A percentile compares a stretch with the other conserved stretches of the same genome.
phyloP scores from a whole-genome alignment of 371 early-diverging fungal genomes.

The Mortierella sp. region DNA sequence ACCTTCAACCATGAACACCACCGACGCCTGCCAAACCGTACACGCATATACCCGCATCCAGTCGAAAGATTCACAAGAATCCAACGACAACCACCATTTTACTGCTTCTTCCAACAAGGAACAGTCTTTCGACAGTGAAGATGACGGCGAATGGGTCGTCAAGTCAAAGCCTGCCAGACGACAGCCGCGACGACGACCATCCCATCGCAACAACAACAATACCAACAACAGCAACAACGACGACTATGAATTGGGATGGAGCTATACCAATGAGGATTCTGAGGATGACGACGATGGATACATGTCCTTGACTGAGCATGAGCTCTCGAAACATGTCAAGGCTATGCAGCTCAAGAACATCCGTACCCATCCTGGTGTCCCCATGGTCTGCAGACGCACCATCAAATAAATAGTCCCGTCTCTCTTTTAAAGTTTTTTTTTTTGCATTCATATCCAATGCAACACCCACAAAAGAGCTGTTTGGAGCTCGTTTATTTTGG shows the following conservation, averaged over 20 bases:
- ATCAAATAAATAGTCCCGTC: background rate
- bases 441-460: background rate
- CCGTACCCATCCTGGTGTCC: slow-evolving; percentile 13
- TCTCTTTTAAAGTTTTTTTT: background rate
- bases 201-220: background rate
- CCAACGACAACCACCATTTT: background rate
- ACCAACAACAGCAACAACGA: background rate
- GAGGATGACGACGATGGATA: slow-evolving; percentile 21
- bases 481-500: background rate
- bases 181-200: background rate
- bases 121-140: slow-evolving; percentile 1
- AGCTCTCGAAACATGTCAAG: slow-evolving; percentile 45
- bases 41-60: background rate
- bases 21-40: background rate
- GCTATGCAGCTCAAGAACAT: slow-evolving; percentile 50
- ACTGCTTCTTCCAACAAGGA: background rate
- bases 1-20: background rate
- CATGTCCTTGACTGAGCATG: slow-evolving; percentile 45
- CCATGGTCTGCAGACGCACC: background rate
- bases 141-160: slow-evolving; percentile 1
- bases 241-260: too few species aligned
- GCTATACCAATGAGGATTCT: background rate
- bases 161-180: background rate
- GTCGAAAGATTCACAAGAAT: background rate
- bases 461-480: too few species aligned